Conservation (phyloP, 345 rosid species). For the Hibiscus mutabilis region DNA sequence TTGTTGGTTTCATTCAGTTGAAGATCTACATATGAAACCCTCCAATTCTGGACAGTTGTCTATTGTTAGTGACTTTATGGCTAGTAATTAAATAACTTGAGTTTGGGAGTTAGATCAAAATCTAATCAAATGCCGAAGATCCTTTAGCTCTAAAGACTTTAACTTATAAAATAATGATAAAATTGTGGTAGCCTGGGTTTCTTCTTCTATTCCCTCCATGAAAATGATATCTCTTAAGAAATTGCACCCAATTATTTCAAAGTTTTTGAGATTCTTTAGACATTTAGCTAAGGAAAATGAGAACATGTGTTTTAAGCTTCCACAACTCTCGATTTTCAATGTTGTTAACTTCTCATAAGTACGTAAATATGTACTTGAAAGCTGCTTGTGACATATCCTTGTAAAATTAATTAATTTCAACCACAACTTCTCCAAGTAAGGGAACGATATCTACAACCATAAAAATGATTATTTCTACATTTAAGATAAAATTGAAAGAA, state of each 20-base stretch:
- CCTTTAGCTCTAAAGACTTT: background rate
- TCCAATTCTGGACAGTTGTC: background rate
- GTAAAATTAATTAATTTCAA: background rate
- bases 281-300: background rate
- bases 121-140: background rate
- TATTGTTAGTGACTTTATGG: background rate
- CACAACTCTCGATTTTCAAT: background rate
- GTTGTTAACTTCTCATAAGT: background rate
- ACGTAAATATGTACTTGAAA: background rate
- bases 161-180: background rate
- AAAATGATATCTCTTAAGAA: background rate
- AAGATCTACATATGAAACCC: background rate
- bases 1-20: background rate
- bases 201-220: background rate
- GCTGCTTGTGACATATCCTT: background rate
- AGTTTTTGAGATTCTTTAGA: background rate
- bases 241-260: background rate
- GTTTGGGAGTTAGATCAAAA: background rate
- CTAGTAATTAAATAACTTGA: background rate
- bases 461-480: background rate
- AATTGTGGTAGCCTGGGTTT: background rate
- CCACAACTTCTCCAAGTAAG: background rate
- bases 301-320: background rate
- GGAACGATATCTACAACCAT: background rate
- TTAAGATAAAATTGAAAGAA: background rate